Evolutionary conservation across 495 filamentous ascomycete species (phyloP), one percentile per base, ranked within the genome.

Genomic region (Penicillium taxi): DNA sequence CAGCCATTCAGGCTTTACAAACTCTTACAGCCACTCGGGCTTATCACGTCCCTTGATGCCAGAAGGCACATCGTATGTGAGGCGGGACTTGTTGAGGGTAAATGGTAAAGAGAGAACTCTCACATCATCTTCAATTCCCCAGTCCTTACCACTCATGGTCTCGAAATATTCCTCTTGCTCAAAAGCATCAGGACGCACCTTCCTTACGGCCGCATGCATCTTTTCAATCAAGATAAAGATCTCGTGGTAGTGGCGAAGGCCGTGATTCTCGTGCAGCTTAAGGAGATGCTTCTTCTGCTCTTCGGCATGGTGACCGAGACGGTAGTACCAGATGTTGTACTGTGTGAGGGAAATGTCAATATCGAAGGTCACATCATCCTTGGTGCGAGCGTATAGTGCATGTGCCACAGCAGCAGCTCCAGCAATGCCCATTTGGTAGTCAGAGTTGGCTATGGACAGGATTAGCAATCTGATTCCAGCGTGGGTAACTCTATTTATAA

Each of bases 241-340:
- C 2, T 9, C 26, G 12, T 51, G 16, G 32, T 43, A 32, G 31
- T 46, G 39, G 12, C 31, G 39, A 25, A 45, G 45, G 26, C 32
- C 5, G 1, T 37, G 22, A 13, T 22, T 15, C 6, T 33, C 22
- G 19, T 50, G 38, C 9, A 32, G 17, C 11, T 31, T 7, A 38
- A 42, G 43, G 1, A 50, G 18, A 6, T 40, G 35, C 8, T 45
- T 25, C 42, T 41, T 42, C 35, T 39, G 24, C 9, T 26, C 37
- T 18, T 47, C 19, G 11, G 32, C 32, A 22, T 52, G 48, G 5
- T 20, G 13, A 8, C 48, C 44, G 9, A 28, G 11, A 28, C 26
- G 26, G 28, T 20, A 32, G n/a, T 31, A 41, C 26, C 30, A 32
- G n/a, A 48, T 37, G 14, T 19, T 20, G 5, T 26, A 20, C 7